Conservation (phyloP, 305 asterid genomes). For the Rubia peregrina region DNA sequence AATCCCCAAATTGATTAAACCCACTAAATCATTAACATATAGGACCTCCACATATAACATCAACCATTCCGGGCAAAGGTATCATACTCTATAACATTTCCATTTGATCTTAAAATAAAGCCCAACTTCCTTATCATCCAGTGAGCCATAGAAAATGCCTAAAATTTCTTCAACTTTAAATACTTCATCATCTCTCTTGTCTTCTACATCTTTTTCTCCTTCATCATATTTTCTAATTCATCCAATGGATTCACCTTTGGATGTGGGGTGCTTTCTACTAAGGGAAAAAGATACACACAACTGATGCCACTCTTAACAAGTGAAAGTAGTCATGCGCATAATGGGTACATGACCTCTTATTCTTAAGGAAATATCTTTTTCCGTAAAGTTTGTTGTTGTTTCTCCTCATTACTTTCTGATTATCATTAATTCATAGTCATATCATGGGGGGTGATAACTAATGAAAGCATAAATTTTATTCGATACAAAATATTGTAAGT, state of each 20-base stretch:
- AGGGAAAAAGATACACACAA: constrained; percentile 40
- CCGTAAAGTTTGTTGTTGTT: no score
- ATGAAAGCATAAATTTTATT: no score
- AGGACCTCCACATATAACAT: no score
- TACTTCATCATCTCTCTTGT: constrained; percentile 8
- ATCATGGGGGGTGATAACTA: no score
- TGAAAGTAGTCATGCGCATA: no score
- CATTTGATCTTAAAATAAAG: constrained; percentile 66
- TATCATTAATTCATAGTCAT: no score
- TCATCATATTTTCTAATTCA: constrained; percentile 13
- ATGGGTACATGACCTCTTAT: no score
- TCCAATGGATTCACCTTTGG: constrained; percentile 19
- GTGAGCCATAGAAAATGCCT: constrained; percentile 67
- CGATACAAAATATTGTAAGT: no score
- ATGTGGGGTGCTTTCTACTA: constrained; percentile 19
- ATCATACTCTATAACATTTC: constrained; percentile 65
- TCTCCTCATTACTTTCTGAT: no score
- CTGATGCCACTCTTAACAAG: constrained; percentile 62
- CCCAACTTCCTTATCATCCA: constrained; percentile 35
- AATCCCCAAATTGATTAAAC: no score
- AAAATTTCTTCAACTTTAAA: constrained; percentile 54
- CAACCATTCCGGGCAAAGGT: constrained; percentile 41
- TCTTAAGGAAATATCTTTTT: no score
- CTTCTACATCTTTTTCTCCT: constrained; percentile 14
- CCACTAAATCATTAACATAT: no score